These are phyloP conservation scores for Mrakia frigida DNA, from an alignment of 768 basidiomycete species.

Conservation along the genomic window DNA sequence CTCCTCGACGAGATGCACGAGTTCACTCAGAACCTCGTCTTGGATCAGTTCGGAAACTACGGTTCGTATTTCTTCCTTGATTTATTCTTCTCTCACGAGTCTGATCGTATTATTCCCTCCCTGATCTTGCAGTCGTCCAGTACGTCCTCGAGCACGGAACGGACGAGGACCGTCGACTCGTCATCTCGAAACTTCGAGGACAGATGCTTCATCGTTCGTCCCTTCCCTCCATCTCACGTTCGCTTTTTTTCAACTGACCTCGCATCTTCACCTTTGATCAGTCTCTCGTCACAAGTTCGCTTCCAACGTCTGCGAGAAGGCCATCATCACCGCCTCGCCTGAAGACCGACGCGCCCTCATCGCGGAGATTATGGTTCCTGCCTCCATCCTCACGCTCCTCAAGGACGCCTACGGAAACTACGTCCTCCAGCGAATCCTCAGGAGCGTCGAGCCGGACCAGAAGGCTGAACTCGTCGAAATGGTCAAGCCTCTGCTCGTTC, in stretches of 20 bases:
- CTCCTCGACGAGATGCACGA: conserved; percentile 78
- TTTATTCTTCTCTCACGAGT: not conserved
- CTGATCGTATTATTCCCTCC: not conserved
- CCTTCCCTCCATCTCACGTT: not conserved
- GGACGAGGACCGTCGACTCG: conserved; percentile 59
- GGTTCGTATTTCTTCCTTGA: conserved; percentile 48
- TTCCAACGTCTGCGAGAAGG: conserved; percentile 93
- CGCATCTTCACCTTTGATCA: conserved; percentile 17
- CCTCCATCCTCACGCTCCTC: conserved; percentile 63
- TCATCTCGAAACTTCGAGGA: conserved; percentile 66
- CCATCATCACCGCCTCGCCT: conserved; percentile 60
- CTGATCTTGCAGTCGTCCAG: conserved; percentile 65
- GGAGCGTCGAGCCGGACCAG: conserved; percentile 65
- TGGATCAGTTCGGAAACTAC: conserved; percentile 71
- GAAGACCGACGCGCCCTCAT: conserved; percentile 66
- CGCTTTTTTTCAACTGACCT: not conserved
- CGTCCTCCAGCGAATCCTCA: conserved; percentile 53
- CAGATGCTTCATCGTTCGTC: conserved; percentile 55
- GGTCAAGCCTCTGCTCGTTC: conserved; percentile 62
- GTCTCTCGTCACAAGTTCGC: conserved; percentile 64
- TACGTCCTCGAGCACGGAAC: conserved; percentile 80
- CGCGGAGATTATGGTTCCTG: conserved; percentile 65
- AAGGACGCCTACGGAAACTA: conserved; percentile 69
- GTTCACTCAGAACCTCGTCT: conserved; percentile 66
- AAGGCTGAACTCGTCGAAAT: conserved; percentile 58